These are phyloP conservation scores for Fusarium ambrosium DNA, from an alignment of 2,329 filamentous ascomycete genomes.

Conservation along the genomic window DNA sequence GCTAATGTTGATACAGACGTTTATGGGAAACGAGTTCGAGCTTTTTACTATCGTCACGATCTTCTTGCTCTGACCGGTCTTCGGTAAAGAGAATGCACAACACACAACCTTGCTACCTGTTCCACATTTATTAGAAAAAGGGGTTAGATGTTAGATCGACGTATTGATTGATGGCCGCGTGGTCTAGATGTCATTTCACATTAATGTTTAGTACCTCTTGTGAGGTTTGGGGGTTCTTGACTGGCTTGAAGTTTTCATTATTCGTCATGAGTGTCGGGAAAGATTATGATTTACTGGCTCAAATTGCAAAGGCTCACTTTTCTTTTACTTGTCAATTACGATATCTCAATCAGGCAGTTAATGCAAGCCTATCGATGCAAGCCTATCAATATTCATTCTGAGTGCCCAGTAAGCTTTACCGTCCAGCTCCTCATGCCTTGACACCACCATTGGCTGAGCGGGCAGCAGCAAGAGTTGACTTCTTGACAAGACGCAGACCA, in stretches of 20 bases:
- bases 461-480: conserved; percentile 53
- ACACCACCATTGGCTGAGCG: conserved; percentile 21
- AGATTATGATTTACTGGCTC: neutral
- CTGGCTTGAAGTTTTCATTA: neutral
- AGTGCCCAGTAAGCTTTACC: neutral
- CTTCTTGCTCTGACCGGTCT: conserved; percentile 63
- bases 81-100: conserved; percentile 31
- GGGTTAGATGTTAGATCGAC: neutral
- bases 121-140: neutral
- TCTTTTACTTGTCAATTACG: neutral
- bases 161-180: neutral
- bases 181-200: conserved; percentile 1
- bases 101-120: neutral
- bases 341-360: conserved; percentile 19
- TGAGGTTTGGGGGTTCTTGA: neutral
- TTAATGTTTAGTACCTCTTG: conserved; percentile 17
- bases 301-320: neutral
- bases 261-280: neutral
- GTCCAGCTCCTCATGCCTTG: conserved; percentile 39
- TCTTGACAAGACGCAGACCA: conserved; percentile 63
- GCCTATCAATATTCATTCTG: neutral
- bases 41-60: conserved; percentile 82
- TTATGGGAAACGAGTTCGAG: conserved; percentile 82
- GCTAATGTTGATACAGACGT: conserved; percentile 67
- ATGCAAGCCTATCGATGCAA: conserved; percentile 7